phyloP scores from a whole-genome alignment of 2,329 filamentous ascomycete genomes.

The Hymenoscyphus repandus region DNA sequence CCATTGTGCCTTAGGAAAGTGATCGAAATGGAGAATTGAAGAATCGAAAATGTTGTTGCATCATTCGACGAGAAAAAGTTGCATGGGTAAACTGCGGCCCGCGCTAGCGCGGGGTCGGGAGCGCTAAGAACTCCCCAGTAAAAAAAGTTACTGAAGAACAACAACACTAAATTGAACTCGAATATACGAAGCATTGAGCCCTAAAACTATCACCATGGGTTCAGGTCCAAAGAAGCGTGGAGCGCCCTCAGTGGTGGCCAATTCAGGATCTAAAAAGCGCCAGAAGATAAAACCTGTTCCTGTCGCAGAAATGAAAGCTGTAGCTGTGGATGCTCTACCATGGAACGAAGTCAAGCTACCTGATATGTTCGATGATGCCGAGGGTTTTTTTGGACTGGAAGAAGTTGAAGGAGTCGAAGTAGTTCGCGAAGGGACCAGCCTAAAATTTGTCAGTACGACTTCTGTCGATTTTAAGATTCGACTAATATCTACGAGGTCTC shows the following conservation, averaged over 20 bases:
- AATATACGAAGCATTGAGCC: background rate
- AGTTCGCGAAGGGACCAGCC: conserved; percentile 56
- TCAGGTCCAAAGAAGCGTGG: conserved; percentile 27
- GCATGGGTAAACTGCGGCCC: background rate
- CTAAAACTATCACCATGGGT: conserved; percentile 20
- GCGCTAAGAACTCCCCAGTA: conserved; percentile 6
- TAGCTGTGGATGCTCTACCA: conserved; percentile 44
- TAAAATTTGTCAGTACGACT: conserved; percentile 47
- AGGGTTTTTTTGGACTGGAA: conserved; percentile 87
- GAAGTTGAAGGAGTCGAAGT: conserved; percentile 89
- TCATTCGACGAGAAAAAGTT: background rate
- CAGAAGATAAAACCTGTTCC: conserved; percentile 27
- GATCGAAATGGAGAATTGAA: background rate
- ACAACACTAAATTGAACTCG: background rate
- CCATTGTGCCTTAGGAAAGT: conserved; percentile 52
- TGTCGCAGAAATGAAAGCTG: conserved; percentile 32
- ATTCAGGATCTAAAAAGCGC: conserved; percentile 29
- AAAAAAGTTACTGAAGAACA: conserved; percentile 3
- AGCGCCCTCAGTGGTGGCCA: conserved; percentile 19
- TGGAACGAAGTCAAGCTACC: conserved; percentile 62
- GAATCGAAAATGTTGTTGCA: background rate
- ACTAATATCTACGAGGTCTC: conserved; percentile 20
- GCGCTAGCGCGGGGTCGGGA: conserved; percentile 11
- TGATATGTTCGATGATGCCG: conserved; percentile 79
- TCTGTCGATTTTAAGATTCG: conserved; percentile 2